Conservation (phyloP, 2,329 filamentous ascomycete species). For the Aspergillus candidus region DNA sequence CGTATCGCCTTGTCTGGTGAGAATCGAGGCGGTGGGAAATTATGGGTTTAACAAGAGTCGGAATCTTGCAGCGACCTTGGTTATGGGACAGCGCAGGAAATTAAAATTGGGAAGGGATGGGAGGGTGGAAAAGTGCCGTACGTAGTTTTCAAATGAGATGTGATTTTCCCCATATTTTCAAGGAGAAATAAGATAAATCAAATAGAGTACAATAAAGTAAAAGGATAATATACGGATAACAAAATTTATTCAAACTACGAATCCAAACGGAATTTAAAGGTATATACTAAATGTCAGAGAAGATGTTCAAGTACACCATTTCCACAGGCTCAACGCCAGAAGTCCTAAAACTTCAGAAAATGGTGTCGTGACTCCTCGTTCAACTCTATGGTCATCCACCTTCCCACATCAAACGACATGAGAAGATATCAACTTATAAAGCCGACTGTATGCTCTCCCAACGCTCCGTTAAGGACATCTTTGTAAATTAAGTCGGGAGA, state of each 20-base stretch:
- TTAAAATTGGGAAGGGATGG: no score
- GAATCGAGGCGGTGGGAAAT: no score
- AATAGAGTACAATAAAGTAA: neutral
- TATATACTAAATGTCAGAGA: constrained; percentile 24
- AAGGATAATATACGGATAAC: neutral
- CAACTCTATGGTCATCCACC: constrained; percentile 13
- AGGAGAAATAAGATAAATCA: neutral
- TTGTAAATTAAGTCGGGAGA: constrained; percentile 41
- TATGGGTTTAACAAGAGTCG: no score
- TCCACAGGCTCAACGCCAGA: constrained; percentile 24
- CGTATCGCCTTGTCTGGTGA: no score
- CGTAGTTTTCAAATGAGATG: no score
- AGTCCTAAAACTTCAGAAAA: constrained; percentile 22
- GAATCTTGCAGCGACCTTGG: no score
- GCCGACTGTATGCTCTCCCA: constrained; percentile 54
- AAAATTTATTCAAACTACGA: neutral
- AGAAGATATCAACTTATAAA: constrained; percentile 20
- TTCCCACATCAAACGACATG: constrained; percentile 11
- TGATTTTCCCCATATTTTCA: no score
- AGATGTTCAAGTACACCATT: constrained; percentile 37
- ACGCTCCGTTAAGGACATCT: constrained; percentile 75
- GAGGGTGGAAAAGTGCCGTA: no score
- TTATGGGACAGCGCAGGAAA: no score
- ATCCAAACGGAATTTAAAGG: neutral
- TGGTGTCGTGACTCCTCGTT: constrained; percentile 34